Evolutionary conservation across 768 basidiomycete genomes (phyloP).

Genomic region (Tephrocybe rancida): DNA sequence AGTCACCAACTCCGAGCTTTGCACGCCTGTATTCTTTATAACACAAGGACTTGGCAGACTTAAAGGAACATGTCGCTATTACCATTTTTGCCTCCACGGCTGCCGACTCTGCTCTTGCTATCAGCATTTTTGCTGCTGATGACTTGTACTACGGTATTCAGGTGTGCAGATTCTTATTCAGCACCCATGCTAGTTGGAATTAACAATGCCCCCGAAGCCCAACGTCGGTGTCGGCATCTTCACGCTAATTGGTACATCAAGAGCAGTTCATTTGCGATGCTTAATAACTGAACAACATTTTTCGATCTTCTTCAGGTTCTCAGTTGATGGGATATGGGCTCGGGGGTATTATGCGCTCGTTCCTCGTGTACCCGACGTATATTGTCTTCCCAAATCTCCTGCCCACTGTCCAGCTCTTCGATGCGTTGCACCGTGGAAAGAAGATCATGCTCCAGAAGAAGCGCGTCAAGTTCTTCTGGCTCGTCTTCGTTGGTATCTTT

Average conservation of each 20-base stretch:
- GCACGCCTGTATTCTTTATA: too few relatives aligned
- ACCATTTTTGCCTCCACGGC: slow-evolving; percentile 65
- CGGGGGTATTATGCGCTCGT: slow-evolving; percentile 34
- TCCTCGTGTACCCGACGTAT: slow-evolving; percentile 52
- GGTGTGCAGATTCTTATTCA: slow-evolving; percentile 16
- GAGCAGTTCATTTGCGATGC: neutral
- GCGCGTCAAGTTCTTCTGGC: slow-evolving; percentile 62
- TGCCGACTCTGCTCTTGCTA: slow-evolving; percentile 56
- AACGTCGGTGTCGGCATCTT: slow-evolving; percentile 28
- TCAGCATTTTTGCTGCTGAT: slow-evolving; percentile 61
- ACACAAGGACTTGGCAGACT: slow-evolving; percentile 40
- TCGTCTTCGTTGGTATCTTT: slow-evolving; percentile 52
- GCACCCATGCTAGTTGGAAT: too few relatives aligned
- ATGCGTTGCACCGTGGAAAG: slow-evolving; percentile 44
- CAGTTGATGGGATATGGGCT: slow-evolving; percentile 43
- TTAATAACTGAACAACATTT: too few relatives aligned
- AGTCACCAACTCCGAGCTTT: slow-evolving; percentile 25
- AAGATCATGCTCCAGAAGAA: slow-evolving; percentile 47
- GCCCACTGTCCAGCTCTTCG: slow-evolving; percentile 43
- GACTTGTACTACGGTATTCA: slow-evolving; percentile 47
- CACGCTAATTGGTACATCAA: slow-evolving; percentile 9
- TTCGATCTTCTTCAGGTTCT: slow-evolving; percentile 20
- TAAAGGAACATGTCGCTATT: slow-evolving; percentile 63
- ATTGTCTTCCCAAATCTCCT: slow-evolving; percentile 43
- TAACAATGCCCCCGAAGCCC: slow-evolving; percentile 22